Percentiles rank a stretch among this genome's conserved stretches.
phyloP scores from a whole-genome alignment of 2,329 filamentous ascomycete species.

The Periconia macrospinosa region DNA sequence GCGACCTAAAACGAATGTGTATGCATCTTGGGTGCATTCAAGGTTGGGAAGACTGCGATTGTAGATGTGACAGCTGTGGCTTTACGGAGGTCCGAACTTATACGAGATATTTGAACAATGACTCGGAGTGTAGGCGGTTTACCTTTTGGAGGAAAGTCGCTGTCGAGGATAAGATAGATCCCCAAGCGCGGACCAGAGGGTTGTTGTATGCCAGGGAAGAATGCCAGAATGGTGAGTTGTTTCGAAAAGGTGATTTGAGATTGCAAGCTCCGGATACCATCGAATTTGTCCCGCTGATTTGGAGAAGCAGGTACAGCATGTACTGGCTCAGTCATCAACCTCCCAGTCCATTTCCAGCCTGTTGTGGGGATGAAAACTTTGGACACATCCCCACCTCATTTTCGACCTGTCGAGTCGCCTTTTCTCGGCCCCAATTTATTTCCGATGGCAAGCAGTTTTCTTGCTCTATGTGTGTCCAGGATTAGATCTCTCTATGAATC shows the following conservation, averaged over 20 bases:
- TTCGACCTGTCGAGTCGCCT: background rate
- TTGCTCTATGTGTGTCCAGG: background rate
- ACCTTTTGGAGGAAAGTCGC: constrained; percentile 25
- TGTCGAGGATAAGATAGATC: background rate
- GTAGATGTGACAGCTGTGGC: constrained; percentile 35
- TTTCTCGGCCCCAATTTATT: background rate
- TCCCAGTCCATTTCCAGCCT: constrained; percentile 21
- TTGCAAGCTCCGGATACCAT: no score
- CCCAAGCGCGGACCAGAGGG: constrained; percentile 2
- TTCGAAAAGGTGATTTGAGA: no score
- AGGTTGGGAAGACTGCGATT: constrained; percentile 28
- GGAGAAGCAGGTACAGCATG: background rate
- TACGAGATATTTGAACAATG: constrained; percentile 34
- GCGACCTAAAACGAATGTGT: constrained; percentile 29
- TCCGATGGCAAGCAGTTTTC: background rate
- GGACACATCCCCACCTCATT: background rate
- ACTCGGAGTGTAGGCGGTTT: constrained; percentile 21
- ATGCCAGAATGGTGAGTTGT: constrained; percentile 19
- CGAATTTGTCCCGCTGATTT: background rate
- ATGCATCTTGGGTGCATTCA: constrained; percentile 39
- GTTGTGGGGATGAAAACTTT: background rate
- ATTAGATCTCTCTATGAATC: background rate
- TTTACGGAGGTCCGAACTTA: constrained; percentile 29
- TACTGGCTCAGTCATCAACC: constrained; percentile 9
- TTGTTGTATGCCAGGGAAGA: constrained; percentile 29